Base-by-base conservation (phyloP, 2,329 filamentous ascomycete genomes). In the Calonectria multiphialidica region DNA sequence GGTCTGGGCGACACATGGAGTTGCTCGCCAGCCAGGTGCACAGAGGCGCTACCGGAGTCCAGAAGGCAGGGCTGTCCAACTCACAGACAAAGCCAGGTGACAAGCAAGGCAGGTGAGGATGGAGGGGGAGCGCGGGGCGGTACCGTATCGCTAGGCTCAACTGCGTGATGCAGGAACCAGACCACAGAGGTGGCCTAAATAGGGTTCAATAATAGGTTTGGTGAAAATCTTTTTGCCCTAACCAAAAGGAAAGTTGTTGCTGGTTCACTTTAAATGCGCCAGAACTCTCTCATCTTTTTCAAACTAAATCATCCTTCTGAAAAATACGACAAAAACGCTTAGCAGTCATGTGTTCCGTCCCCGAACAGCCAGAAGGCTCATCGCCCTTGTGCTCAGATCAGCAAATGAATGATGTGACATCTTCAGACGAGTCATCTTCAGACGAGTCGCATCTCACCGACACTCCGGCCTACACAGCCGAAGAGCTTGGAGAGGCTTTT, bases 401-500 rank as follows among this genome's bases (percentile, higher is more conserved):
- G 47, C 23, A 50, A 50, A 25, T 50, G 23, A 30, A 50, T 50
- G 47, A 50, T 50, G 23, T 28, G 23, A 16, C 18, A 50, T 50
- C 47, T 37, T 57, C 33, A 25, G 47, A 55, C 49, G 49, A 35
- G 30, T 65, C 65, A 21, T 45, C 18, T 47, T 23, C 44, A 47
- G 49, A 57, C 50, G 50, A 37, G 33, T 65, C 65, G 25, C 57
- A 71, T 12, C 53, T 45, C 13, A 65, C 57, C 57, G 44, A 62
- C 18, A 35, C 61, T 47, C 71, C 62, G 30, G 45, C 35, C 21
- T 70, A 81, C 61, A 80, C 79, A 10, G 75, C 73, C 8, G 78
- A 80, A 45, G 76, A 74, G 49, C 76, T 77, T 13, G 74, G 80
- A 61, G 72, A 74, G 37, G 74, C 80, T 12, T 74, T 83, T 50